Base-by-base conservation (phyloP, 148 eudicot species). In the Vaccinium macrocarpon region DNA sequence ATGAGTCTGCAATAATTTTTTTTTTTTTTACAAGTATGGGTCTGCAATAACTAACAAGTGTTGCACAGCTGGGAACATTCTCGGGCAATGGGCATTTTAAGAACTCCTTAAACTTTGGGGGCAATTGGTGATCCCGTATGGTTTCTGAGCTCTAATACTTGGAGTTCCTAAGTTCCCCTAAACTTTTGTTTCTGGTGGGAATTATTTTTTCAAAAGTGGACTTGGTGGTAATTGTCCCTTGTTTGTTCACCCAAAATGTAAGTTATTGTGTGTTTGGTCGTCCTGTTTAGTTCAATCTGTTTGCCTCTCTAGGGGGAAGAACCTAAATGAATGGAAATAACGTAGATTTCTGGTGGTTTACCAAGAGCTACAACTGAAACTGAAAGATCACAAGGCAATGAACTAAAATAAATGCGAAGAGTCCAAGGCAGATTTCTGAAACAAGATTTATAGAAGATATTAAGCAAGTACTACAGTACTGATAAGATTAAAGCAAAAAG, bases 341-440 rank as follows among this genome's bases (percentile, higher is more conserved):
- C 55, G 19, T 8, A 27, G 52, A 21, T 80, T 56, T 66, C 72
- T 70, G 70, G 83, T 19, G 55, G 71, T 79, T 84, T 32, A 13
- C 55, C 23, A 51, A 68, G 77, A 52, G 42, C 42, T 84, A 23
- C 52, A 73, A 59, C 46, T 66, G 46, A 80, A 85, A 46, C 56
- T 53, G 21, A 21, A 64, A 73, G 27, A n/a, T 42, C 55, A 10
- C 32, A 51, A 38, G 48, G 57, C 68, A 21, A 51, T 35, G 49
- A 55, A 70, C 13, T 15, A 53, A 51, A 61, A 75, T 78, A 78
- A 3, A 48, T 49, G 74, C 8, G 32, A 61, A 77, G n/a, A 49
- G 38, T 23, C 68, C 51, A 78, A 51, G 53, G 56, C 62, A 79
- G n/a, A 6, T 12, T 52, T 2, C 29, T 51, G 19, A 78, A 84